These are phyloP conservation scores for Fusarium pseudograminearum DNA, from an alignment of 2,329 filamentous ascomycete species.

Conservation along the genomic window DNA sequence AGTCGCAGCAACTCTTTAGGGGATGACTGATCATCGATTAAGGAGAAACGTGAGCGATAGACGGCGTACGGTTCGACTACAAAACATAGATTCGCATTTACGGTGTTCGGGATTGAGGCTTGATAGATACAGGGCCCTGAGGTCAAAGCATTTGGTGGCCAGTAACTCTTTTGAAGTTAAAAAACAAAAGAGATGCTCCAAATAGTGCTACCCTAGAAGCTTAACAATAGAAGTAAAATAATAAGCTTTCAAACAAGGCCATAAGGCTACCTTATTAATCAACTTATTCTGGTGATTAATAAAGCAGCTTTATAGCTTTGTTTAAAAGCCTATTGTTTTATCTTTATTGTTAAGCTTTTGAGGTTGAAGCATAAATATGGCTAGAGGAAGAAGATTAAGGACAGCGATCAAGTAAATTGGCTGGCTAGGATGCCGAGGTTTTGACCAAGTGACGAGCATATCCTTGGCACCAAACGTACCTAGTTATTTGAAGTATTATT, in stretches of 20 bases:
- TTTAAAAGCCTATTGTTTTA: too few species aligned
- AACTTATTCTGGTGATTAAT: too few species aligned
- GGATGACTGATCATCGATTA: background rate
- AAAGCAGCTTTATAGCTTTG: too few species aligned
- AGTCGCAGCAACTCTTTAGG: conserved; percentile 37
- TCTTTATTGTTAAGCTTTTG: too few species aligned
- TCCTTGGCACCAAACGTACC: background rate
- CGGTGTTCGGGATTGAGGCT: conserved; percentile 38
- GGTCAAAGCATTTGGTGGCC: background rate
- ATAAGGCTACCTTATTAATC: too few species aligned
- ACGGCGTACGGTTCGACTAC: conserved; percentile 17
- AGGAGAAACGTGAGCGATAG: background rate
- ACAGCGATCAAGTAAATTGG: background rate
- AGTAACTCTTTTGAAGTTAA: too few species aligned
- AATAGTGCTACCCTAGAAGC: too few species aligned
- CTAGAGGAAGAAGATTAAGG: background rate
- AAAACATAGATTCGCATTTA: conserved; percentile 30
- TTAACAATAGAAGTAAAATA: too few species aligned
- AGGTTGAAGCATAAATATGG: background rate
- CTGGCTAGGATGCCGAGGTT: background rate
- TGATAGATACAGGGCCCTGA: conserved; percentile 5
- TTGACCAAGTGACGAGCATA: background rate
- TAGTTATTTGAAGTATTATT: background rate
- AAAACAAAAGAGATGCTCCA: too few species aligned
- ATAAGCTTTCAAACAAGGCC: too few species aligned